Conservation (phyloP, 1,139 yeast genomes). For the Hansenula sp. region DNA sequence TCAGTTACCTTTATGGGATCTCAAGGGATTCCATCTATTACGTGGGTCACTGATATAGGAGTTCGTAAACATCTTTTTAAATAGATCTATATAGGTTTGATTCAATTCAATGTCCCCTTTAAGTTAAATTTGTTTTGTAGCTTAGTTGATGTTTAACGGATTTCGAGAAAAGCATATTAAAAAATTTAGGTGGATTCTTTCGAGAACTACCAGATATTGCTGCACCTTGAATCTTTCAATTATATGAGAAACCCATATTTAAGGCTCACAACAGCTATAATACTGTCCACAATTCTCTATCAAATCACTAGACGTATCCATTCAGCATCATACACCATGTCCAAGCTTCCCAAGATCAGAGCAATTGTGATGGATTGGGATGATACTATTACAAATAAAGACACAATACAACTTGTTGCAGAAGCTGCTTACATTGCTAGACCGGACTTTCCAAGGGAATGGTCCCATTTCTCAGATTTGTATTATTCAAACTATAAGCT, state of each 20-base stretch:
- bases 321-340: neutral
- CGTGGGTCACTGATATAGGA: constrained; percentile 26
- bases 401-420: constrained; percentile 52
- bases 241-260: too few relatives aligned
- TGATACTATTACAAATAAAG: constrained; percentile 57
- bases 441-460: constrained; percentile 34
- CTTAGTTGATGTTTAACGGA: too few relatives aligned
- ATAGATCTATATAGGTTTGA: neutral
- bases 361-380: constrained; percentile 60
- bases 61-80: constrained; percentile 17
- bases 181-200: too few relatives aligned
- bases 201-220: too few relatives aligned
- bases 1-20: constrained; percentile 20
- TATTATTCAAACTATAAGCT: constrained; percentile 38
- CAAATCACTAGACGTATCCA: neutral
- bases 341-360: constrained; percentile 9
- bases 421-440: constrained; percentile 41
- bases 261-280: neutral
- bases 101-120: too few relatives aligned
- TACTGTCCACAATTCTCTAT: neutral
- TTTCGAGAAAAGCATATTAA: too few relatives aligned
- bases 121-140: too few relatives aligned
- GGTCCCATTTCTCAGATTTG: constrained; percentile 40
- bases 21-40: neutral
- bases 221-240: too few relatives aligned